These are phyloP conservation scores for Cryphonectria naterciae DNA, from an alignment of 2,329 filamentous ascomycete species.

Conservation along the genomic window DNA sequence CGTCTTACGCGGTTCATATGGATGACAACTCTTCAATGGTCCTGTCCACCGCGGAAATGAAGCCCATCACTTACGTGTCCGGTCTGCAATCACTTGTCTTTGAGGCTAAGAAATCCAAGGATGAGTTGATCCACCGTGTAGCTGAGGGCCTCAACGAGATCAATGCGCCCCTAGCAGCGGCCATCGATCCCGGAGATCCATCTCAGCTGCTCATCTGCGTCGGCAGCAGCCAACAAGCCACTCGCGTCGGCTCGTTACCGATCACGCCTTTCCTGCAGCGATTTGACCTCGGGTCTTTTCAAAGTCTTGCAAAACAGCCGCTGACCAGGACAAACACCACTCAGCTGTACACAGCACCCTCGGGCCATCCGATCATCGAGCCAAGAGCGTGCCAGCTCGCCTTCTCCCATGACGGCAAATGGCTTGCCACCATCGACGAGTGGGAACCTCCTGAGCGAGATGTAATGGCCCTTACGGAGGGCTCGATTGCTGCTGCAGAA, in stretches of 20 bases:
- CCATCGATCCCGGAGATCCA: constrained; percentile 64
- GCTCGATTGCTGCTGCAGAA: constrained; percentile 42
- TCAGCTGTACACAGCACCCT: constrained; percentile 74
- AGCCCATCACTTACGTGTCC: constrained; percentile 80
- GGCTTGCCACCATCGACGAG: constrained; percentile 90
- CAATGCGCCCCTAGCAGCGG: constrained; percentile 59
- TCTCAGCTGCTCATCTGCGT: constrained; percentile 72
- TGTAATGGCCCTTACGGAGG: constrained; percentile 58
- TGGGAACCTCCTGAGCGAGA: constrained; percentile 80
- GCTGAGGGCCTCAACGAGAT: constrained; percentile 51
- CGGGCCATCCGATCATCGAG: constrained; percentile 72
- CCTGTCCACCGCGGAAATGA: constrained; percentile 85
- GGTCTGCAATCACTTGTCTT: constrained; percentile 73
- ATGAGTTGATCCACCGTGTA: constrained; percentile 56
- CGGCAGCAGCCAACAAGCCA: constrained; percentile 62
- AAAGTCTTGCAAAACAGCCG: constrained; percentile 83
- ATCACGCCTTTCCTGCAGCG: constrained; percentile 73
- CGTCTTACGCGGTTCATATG: constrained; percentile 81
- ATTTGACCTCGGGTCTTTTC: constrained; percentile 79
- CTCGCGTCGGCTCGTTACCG: constrained; percentile 52
- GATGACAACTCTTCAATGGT: constrained; percentile 93
- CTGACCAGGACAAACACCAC: constrained; percentile 87
- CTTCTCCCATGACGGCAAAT: constrained; percentile 79
- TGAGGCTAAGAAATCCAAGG: constrained; percentile 54
- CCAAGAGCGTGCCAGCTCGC: constrained; percentile 77